Conservation (phyloP, 495 filamentous ascomycete species). For the Evansstolkia leycettana region DNA sequence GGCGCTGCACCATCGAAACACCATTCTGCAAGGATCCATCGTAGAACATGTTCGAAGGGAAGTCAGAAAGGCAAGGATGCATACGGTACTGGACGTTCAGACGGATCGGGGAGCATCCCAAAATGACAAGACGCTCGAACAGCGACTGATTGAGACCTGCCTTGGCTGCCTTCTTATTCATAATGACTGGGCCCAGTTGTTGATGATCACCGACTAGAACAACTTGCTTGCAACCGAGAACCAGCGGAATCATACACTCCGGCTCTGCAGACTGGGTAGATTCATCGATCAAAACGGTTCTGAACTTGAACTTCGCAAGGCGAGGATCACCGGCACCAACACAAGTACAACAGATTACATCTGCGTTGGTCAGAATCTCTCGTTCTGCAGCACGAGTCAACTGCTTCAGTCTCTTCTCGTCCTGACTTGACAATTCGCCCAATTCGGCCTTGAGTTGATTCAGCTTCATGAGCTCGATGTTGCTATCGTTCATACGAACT, state of each 20-base stretch:
- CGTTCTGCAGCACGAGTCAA: constrained; percentile 87
- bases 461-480: constrained; percentile 82
- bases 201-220: constrained; percentile 98
- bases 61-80: constrained; percentile 96
- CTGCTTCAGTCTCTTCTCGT: constrained; percentile 97
- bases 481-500: constrained; percentile 93
- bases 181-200: constrained; percentile 96
- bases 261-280: constrained; percentile 98
- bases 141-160: constrained; percentile 94
- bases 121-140: constrained; percentile 90
- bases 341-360: constrained; percentile 98
- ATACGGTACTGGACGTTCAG: constrained; percentile 98
- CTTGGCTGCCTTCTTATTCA: constrained; percentile 99
- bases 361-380: constrained; percentile 88
- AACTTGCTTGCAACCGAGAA: constrained; percentile 95
- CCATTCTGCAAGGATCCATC: constrained; percentile 96
- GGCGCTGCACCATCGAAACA: constrained; percentile 76
- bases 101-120: constrained; percentile 84
- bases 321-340: constrained; percentile 96
- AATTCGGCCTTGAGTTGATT: constrained; percentile 83
- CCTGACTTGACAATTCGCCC: constrained; percentile 86
- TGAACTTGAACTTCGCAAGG: constrained; percentile 91
- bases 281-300: constrained; percentile 95
- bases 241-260: constrained; percentile 97
- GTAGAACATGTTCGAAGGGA: constrained; percentile 99